Evolutionary conservation across 106 monocot species (phyloP), one percentile per base, ranked within the genome.

Genomic region (Dioscorea zingiberensis): DNA sequence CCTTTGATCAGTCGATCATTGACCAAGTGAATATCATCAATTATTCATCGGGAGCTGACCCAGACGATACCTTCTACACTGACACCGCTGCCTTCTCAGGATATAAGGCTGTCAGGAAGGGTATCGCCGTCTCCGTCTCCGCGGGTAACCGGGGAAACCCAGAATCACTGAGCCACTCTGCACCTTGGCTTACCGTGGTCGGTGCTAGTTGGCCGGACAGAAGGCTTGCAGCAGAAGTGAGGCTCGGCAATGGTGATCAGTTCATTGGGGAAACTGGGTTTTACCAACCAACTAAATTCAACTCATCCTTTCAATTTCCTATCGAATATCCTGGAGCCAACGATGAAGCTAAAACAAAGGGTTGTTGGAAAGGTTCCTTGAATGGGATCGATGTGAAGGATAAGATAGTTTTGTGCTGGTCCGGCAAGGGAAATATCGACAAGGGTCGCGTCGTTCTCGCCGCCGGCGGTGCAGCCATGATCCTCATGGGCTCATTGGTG

Each of bases 391-490:
- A 73, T 2, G 58, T 59, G 8, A 49, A 21, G 2, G 54, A 45
- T 0, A 84, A 68, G 69, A 61, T 79, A 17, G 79, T 79, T 0
- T 18, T 84, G 3, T 84, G 80, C 25, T n/a, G 56, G 15, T 25
- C 29, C 0, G 27, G 60, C 0, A 29, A 25, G 16, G 7, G 15
- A 21, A 55, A 55, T 3, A 21, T 55, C 0, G 55, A 79, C 2
- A 76, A 60, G 48, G 79, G 76, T 0, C n/a, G 24, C 44, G 25
- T 51, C 10, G 84, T 73, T 38, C 64, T 60, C 49, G 21, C 65
- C 1, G 84, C 79, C 2, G 79, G 84, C 3, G 84, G 79, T 9
- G 65, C 57, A 0, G 84, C 76, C 25, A 76, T 84, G 76, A 62
- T 84, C 18, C 2, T 80, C 9, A 24, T 73, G 62, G 66, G 62